Evolutionary conservation across 2,329 filamentous ascomycete genomes (phyloP).

Genomic region (Aurifilum marmelostoma): DNA sequence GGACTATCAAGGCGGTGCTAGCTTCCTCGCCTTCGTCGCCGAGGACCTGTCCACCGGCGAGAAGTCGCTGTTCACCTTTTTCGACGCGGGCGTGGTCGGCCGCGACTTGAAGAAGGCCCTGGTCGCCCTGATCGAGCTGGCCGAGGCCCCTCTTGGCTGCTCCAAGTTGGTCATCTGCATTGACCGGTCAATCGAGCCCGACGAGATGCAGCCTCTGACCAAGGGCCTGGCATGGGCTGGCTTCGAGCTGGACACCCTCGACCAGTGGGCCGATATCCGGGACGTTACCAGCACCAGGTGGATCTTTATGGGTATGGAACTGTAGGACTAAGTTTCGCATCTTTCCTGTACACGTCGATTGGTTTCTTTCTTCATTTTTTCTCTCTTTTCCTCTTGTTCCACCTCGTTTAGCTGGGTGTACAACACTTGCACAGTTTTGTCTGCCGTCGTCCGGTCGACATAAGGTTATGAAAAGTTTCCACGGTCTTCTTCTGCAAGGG

Average conservation of each 20-base stretch:
- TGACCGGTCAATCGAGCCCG: conserved; percentile 67
- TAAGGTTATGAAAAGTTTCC: not conserved
- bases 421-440: conserved; percentile 3
- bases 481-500: conserved; percentile 6
- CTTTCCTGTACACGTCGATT: conserved; percentile 11
- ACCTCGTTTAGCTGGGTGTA: conserved; percentile 1
- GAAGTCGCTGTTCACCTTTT: conserved; percentile 85
- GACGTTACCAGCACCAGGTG: conserved; percentile 76
- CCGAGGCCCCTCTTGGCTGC: conserved; percentile 75
- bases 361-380: conserved; percentile 19
- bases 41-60: conserved; percentile 57
- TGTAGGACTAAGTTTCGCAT: conserved; percentile 49
- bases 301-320: conserved; percentile 88
- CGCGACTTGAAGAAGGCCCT: conserved; percentile 88
- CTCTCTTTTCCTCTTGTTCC: not conserved
- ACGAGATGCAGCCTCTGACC: conserved; percentile 68
- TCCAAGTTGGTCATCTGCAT: conserved; percentile 79
- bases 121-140: conserved; percentile 88
- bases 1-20: conserved; percentile 83
- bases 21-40: conserved; percentile 84
- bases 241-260: conserved; percentile 80
- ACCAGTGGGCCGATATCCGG: conserved; percentile 68
- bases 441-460: conserved; percentile 7
- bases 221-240: conserved; percentile 93
- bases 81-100: conserved; percentile 70